These are phyloP conservation scores for Bonia amplexicaulis DNA, from an alignment of 176 grass and related monocot genomes.

Conservation along the genomic window DNA sequence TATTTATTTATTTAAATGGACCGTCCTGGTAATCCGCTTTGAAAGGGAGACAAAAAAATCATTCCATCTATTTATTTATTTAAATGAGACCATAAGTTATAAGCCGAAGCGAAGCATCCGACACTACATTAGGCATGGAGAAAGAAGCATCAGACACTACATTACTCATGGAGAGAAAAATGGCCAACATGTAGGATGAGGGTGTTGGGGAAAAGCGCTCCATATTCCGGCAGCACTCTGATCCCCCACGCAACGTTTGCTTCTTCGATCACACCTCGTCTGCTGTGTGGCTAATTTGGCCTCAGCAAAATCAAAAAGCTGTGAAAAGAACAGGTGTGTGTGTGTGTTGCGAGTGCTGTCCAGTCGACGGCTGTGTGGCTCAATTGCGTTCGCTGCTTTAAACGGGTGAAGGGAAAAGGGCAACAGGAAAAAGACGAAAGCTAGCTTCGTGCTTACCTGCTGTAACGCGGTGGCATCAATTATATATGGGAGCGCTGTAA, in stretches of 20 bases:
- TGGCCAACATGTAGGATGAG: slow-evolving; percentile 14
- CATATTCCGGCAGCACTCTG: slow-evolving; percentile 5
- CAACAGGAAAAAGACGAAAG: too few relatives aligned
- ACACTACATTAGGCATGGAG: neutral
- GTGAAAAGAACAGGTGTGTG: neutral
- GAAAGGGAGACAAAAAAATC: too few relatives aligned
- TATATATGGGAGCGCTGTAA: neutral
- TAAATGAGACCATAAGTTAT: too few relatives aligned
- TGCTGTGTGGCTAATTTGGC: too few relatives aligned
- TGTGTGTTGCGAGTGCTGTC: slow-evolving; percentile 18
- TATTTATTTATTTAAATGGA: too few relatives aligned
- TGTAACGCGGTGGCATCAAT: neutral
- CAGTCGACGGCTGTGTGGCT: neutral
- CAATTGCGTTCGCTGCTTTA: slow-evolving; percentile 27
- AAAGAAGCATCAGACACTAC: neutral
- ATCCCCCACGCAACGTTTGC: neutral
- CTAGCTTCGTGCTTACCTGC: neutral
- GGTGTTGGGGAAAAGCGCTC: slow-evolving; percentile 14
- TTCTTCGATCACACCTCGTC: neutral
- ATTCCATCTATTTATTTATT: too few relatives aligned
- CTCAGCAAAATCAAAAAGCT: slow-evolving; percentile 23
- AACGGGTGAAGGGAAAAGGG: neutral
- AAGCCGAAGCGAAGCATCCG: neutral
- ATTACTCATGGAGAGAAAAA: neutral
- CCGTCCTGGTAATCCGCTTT: accelerated